Conservation (phyloP, 2,329 filamentous ascomycete genomes). For the Aspergillus ochraceus region DNA sequence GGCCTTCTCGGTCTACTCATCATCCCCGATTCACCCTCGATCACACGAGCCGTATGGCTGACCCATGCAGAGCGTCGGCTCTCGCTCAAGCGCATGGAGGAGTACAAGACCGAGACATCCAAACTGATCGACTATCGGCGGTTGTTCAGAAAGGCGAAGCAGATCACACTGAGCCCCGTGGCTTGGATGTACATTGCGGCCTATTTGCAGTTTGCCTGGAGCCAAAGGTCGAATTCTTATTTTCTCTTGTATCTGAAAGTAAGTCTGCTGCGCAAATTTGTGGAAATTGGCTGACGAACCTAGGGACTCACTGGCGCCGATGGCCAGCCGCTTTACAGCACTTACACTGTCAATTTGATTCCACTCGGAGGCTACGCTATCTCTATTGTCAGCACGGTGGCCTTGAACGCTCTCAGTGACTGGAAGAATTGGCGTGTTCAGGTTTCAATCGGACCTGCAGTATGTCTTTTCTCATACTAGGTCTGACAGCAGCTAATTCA, state of each 20-base stretch:
- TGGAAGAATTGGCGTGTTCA: slow-evolving; percentile 22
- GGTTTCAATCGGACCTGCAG: slow-evolving; percentile 12
- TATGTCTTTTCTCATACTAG: neutral
- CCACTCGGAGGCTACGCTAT: slow-evolving; percentile 21
- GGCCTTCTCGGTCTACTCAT: slow-evolving; percentile 17
- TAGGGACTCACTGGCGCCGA: slow-evolving; percentile 6
- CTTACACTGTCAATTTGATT: slow-evolving; percentile 21
- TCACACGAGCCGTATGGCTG: slow-evolving; percentile 19
- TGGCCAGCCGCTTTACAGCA: slow-evolving; percentile 11
- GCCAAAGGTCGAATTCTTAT: slow-evolving; percentile 19
- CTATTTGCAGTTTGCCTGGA: slow-evolving; percentile 18
- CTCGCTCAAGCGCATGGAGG: slow-evolving; percentile 16
- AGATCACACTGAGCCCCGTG: slow-evolving; percentile 9
- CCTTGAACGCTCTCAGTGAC: slow-evolving; percentile 17
- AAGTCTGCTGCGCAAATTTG: neutral
- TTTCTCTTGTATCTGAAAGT: slow-evolving; percentile 20
- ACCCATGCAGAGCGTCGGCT: slow-evolving; percentile 13
- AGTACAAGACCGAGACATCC: slow-evolving; percentile 14
- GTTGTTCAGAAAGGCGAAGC: slow-evolving; percentile 8
- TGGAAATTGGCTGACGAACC: neutral
- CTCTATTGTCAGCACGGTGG: slow-evolving; percentile 17
- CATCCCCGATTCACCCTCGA: slow-evolving; percentile 19
- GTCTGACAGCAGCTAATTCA: neutral
- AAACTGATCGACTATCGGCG: slow-evolving; percentile 15
- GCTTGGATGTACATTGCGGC: slow-evolving; percentile 16